Percentiles rank a stretch among this genome's conserved stretches.
Evolutionary conservation across 768 basidiomycete genomes (phyloP).

Genomic region (Suillus clintonianus): DNA sequence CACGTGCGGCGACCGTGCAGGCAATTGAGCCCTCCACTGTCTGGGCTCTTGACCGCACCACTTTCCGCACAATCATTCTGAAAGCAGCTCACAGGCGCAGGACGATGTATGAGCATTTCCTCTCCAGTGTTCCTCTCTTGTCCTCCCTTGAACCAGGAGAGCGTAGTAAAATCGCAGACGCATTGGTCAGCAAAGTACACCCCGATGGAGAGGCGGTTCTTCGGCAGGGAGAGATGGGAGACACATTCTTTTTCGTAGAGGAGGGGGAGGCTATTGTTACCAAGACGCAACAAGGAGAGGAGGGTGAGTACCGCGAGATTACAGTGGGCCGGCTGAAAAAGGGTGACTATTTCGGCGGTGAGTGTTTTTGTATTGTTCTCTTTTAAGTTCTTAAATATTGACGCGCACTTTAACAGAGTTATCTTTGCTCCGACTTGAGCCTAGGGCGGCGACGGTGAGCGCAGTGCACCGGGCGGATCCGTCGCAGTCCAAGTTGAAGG

Average conservation of each 20-base stretch:
- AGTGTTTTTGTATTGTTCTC: conserved; percentile 22
- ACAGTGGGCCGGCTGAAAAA: conserved; percentile 77
- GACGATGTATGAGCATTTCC: conserved; percentile 96
- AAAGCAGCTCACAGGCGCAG: conserved; percentile 89
- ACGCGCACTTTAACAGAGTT: conserved; percentile 59
- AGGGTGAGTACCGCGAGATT: conserved; percentile 62
- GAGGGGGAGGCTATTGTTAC: conserved; percentile 89
- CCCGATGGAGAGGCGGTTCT: conserved; percentile 87
- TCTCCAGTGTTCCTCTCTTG: conserved; percentile 87
- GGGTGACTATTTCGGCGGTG: conserved; percentile 98
- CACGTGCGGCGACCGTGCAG: conserved; percentile 91
- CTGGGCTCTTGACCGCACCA: conserved; percentile 96
- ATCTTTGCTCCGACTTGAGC: conserved; percentile 83
- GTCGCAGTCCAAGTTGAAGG: conserved; percentile 72
- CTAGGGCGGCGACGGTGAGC: conserved; percentile 96
- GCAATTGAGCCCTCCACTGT: conserved; percentile 80
- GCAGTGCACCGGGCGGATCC: conserved; percentile 54
- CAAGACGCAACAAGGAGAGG: conserved; percentile 64
- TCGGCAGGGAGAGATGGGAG: conserved; percentile 90
- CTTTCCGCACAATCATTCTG: conserved; percentile 96
- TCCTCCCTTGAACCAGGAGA: conserved; percentile 85
- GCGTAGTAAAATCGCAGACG: conserved; percentile 96
- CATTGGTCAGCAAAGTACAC: conserved; percentile 81
- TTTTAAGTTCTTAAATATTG: conserved; percentile 1
- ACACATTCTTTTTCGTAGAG: conserved; percentile 97